Conservation (phyloP, 2,329 filamentous ascomycete species). For the Mycogone perniciosa region DNA sequence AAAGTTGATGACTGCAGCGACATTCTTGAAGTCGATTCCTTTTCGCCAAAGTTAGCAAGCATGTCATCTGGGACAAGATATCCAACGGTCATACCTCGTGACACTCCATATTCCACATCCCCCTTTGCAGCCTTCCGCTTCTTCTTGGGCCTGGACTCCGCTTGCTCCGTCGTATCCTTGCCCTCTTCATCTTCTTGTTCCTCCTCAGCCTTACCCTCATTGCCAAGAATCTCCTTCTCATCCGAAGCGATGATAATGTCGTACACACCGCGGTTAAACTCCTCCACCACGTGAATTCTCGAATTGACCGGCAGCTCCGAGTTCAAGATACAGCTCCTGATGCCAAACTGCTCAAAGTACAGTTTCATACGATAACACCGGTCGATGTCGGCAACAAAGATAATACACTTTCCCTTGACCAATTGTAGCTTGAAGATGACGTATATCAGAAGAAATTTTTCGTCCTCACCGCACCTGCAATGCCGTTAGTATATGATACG, state of each 20-base stretch:
- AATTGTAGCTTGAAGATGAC: conserved; percentile 93
- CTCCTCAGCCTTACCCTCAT: conserved; percentile 42
- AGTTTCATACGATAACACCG: conserved; percentile 85
- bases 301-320: conserved; percentile 92
- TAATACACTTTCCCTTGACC: conserved; percentile 80
- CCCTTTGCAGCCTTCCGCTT: conserved; percentile 47
- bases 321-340: conserved; percentile 88
- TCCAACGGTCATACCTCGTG: conserved; percentile 52
- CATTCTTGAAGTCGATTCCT: conserved; percentile 88
- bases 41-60: conserved; percentile 14
- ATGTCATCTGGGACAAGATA: not conserved
- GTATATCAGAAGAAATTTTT: conserved; percentile 90
- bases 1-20: conserved; percentile 93
- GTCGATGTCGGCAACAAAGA: conserved; percentile 76
- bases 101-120: conserved; percentile 90
- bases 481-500: conserved; percentile 12
- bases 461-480: conserved; percentile 78
- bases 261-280: conserved; percentile 95
- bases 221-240: conserved; percentile 76
- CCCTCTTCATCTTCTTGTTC: conserved; percentile 32
- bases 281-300: conserved; percentile 87
- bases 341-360: conserved; percentile 94
- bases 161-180: conserved; percentile 18
- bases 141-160: conserved; percentile 24
- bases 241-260: conserved; percentile 97